Conservation (phyloP, 306 rosid species). For the Dryas alaskensis region DNA sequence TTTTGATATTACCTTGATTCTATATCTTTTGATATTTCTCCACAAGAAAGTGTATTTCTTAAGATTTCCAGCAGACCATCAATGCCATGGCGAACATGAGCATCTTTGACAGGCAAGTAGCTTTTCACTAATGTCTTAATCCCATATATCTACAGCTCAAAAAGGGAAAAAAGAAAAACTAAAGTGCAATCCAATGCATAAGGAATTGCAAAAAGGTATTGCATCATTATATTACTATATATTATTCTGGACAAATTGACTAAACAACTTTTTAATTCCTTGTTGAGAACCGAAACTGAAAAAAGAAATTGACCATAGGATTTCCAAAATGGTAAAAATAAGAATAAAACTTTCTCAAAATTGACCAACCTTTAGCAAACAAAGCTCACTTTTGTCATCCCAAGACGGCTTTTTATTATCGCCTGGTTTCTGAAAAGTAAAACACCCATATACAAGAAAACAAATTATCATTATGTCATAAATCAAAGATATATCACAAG, state of each 20-base stretch:
- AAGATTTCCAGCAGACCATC: conserved; percentile 70
- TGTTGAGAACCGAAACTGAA: neutral
- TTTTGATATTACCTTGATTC: conserved; percentile 63
- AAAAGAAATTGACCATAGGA: neutral
- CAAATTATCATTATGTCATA: conserved; percentile 26
- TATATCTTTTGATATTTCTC: conserved; percentile 80
- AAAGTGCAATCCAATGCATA: neutral
- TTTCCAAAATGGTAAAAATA: neutral
- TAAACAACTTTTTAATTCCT: neutral
- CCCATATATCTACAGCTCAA: conserved; percentile 66
- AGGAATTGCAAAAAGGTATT: neutral
- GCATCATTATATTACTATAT: neutral
- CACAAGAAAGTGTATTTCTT: conserved; percentile 61
- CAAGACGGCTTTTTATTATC: conserved; percentile 52
- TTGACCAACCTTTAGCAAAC: conserved; percentile 77
- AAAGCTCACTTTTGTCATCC: conserved; percentile 82
- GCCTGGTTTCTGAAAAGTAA: conserved; percentile 63
- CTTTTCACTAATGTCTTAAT: conserved; percentile 88
- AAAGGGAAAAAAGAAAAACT: neutral
- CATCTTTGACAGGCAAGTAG: conserved; percentile 93
- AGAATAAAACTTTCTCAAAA: conserved; percentile 19
- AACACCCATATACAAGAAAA: conserved; percentile 30
- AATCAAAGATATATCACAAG: conserved; percentile 20
- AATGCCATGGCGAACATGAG: conserved; percentile 70
- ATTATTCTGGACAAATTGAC: conserved; percentile 8